These are phyloP conservation scores for Lycium ferocissimum DNA, from an alignment of 257 asterid genomes.

Conservation along the genomic window DNA sequence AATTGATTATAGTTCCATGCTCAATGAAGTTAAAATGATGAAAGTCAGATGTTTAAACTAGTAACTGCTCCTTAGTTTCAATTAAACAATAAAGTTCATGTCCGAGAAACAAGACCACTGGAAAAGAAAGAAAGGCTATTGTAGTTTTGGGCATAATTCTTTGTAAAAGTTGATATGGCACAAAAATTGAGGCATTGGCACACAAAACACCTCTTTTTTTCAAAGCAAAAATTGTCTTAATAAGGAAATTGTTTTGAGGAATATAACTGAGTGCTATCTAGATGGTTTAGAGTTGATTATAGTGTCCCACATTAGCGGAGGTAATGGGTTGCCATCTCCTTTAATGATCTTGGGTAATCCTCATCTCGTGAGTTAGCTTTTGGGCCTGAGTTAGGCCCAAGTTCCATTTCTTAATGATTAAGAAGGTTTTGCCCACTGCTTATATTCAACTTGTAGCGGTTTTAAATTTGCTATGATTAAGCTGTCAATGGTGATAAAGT, in stretches of 20 bases:
- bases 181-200: neutral
- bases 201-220: neutral
- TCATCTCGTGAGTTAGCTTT: no score
- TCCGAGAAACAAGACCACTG: no score
- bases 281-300: neutral
- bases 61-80: neutral
- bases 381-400: neutral
- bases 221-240: neutral
- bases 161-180: neutral
- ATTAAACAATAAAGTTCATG: no score
- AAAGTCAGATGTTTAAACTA: slow-evolving; percentile 16
- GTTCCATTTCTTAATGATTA: neutral
- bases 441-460: neutral
- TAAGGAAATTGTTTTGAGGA: neutral
- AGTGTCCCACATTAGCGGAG: neutral
- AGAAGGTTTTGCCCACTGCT: neutral
- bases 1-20: neutral
- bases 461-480: neutral
- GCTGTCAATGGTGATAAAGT: neutral
- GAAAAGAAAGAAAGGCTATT: neutral
- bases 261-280: neutral
- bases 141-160: neutral
- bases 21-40: neutral
- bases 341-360: neutral
- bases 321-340: neutral